phyloP scores from a whole-genome alignment of 1,284 basidiomycete genomes.

The Ceratobasidium sp. region DNA sequence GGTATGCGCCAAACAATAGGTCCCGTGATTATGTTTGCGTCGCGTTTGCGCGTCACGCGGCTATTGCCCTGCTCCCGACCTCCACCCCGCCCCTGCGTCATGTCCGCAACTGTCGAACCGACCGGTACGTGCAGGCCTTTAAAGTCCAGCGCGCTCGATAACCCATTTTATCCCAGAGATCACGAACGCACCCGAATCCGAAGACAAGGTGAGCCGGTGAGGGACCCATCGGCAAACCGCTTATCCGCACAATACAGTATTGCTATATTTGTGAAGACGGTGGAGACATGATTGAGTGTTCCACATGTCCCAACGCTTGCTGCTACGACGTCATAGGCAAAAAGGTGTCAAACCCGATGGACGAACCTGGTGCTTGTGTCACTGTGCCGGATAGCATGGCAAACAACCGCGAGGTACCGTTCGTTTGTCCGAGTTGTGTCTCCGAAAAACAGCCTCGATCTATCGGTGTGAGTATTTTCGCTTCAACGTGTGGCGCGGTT shows the following conservation, averaged over 20 bases:
- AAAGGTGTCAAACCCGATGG: background rate
- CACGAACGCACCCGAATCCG: too few species aligned
- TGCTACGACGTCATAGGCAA: constrained; percentile 20
- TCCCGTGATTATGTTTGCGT: too few species aligned
- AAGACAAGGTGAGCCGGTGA: too few species aligned
- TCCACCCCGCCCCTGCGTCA: too few species aligned
- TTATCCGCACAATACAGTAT: background rate
- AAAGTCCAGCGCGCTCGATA: too few species aligned
- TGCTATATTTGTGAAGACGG: constrained; percentile 38
- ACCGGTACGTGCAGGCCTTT: too few species aligned
- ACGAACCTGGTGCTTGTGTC: constrained; percentile 9
- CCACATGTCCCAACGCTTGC: background rate
- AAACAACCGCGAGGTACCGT: background rate
- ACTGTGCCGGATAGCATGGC: constrained; percentile 27
- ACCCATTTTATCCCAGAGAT: too few species aligned
- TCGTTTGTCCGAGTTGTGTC: constrained; percentile 1
- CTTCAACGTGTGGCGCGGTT: background rate
- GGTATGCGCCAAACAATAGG: too few species aligned
- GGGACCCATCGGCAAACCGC: too few species aligned
- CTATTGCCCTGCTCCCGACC: too few species aligned
- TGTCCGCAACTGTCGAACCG: too few species aligned
- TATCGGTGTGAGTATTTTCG: background rate
- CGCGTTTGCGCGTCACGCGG: too few species aligned
- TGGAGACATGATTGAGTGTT: constrained; percentile 18
- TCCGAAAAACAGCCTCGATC: background rate